Evolutionary conservation across 2,329 filamentous ascomycete species (phyloP).

Genomic region (Xylariales sp.): DNA sequence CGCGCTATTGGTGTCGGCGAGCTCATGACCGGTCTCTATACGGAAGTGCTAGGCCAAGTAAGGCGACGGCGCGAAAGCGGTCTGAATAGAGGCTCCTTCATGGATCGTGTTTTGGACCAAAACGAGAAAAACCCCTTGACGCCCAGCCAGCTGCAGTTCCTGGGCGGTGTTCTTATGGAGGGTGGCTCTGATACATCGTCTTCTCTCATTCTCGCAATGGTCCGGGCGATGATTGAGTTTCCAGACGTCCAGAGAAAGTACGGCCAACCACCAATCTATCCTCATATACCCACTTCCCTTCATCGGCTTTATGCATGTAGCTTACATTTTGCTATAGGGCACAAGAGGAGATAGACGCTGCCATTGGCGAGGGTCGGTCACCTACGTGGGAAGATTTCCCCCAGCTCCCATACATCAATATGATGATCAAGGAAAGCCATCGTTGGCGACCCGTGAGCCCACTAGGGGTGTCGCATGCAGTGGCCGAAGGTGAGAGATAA

Average conservation of each 20-base stretch:
- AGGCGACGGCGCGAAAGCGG: slow-evolving; percentile 14
- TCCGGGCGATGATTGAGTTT: slow-evolving; percentile 57
- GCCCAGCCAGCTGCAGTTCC: slow-evolving; percentile 52
- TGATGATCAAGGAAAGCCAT: slow-evolving; percentile 56
- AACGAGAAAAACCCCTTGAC: slow-evolving; percentile 47
- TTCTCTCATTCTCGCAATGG: slow-evolving; percentile 51
- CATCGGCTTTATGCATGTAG: no score
- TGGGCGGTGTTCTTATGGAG: slow-evolving; percentile 49
- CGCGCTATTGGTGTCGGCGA: slow-evolving; percentile 52
- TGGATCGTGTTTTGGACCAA: slow-evolving; percentile 30
- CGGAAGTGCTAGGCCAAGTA: slow-evolving; percentile 54
- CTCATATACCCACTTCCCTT: neutral
- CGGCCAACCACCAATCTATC: neutral
- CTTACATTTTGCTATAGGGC: slow-evolving; percentile 47
- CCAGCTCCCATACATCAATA: slow-evolving; percentile 55
- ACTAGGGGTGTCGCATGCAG: slow-evolving; percentile 51
- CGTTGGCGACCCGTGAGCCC: slow-evolving; percentile 56
- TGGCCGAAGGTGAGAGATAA: slow-evolving; percentile 18
- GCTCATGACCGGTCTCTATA: slow-evolving; percentile 56
- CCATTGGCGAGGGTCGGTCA: slow-evolving; percentile 52
- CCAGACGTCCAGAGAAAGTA: slow-evolving; percentile 49
- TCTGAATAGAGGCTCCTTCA: slow-evolving; percentile 22
- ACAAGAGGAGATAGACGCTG: slow-evolving; percentile 54
- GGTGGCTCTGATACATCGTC: slow-evolving; percentile 53
- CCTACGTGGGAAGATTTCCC: slow-evolving; percentile 54